These are phyloP conservation scores for Aspergillus novoparasiticus DNA, from an alignment of 2,329 filamentous ascomycete species.

Conservation along the genomic window DNA sequence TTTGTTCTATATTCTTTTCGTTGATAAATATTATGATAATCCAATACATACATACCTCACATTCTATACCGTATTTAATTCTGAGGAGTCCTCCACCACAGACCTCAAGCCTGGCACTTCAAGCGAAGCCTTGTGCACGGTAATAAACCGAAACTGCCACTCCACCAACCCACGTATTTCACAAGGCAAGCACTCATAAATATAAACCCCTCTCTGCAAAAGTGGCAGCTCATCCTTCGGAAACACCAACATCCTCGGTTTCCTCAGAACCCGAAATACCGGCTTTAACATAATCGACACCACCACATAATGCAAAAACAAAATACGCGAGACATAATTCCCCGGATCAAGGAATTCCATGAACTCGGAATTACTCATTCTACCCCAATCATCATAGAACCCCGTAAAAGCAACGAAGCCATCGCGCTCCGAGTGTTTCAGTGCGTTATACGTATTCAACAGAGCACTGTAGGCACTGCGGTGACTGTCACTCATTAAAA, in stretches of 20 bases:
- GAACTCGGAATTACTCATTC: slow-evolving; percentile 45
- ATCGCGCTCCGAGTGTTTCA: slow-evolving; percentile 19
- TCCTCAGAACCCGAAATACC: slow-evolving; percentile 15
- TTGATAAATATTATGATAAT: no score
- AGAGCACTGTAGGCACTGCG: slow-evolving; percentile 24
- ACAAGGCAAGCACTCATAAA: slow-evolving; percentile 35
- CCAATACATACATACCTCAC: no score
- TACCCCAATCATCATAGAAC: slow-evolving; percentile 45
- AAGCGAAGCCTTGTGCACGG: not conserved
- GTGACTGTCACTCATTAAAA: slow-evolving; percentile 37
- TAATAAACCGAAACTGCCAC: slow-evolving; percentile 27
- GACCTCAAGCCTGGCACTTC: not conserved
- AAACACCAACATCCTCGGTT: slow-evolving; percentile 6
- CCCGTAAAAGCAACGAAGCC: slow-evolving; percentile 47
- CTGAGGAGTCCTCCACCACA: no score
- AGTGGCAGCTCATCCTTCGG: slow-evolving; percentile 22
- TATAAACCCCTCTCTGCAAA: slow-evolving; percentile 43
- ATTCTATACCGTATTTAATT: not conserved
- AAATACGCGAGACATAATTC: slow-evolving; percentile 46
- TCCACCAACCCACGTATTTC: slow-evolving; percentile 37
- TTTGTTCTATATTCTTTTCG: not conserved
- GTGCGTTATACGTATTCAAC: slow-evolving; percentile 20
- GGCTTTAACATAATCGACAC: slow-evolving; percentile 47
- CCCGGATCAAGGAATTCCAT: slow-evolving; percentile 46
- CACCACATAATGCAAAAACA: slow-evolving; percentile 52